These are phyloP conservation scores for Teunomyces atbi DNA, from an alignment of 805 yeast species.

Conservation along the genomic window DNA sequence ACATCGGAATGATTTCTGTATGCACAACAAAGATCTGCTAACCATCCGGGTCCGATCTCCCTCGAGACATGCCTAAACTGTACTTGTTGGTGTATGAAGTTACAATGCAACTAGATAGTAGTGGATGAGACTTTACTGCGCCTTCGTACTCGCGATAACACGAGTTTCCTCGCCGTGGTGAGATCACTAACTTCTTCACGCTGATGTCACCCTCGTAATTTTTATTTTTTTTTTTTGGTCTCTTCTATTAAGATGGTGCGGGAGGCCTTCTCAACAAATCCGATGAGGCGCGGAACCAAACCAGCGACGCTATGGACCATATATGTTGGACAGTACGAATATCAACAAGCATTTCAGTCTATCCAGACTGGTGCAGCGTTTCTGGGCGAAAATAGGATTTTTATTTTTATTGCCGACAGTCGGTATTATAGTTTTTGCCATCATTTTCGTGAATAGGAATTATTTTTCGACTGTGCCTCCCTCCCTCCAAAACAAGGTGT, in stretches of 20 bases:
- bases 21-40: neutral
- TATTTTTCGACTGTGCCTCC: constrained; percentile 5
- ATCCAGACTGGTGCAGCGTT: too few species aligned
- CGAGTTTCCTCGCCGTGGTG: neutral
- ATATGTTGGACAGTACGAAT: neutral
- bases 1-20: neutral
- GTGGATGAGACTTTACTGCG: neutral
- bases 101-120: too few species aligned
- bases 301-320: neutral
- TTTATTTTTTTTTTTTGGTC: neutral
- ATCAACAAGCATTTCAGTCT: too few species aligned
- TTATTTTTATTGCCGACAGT: neutral
- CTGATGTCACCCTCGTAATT: neutral
- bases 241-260: neutral
- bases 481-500: neutral
- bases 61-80: neutral
- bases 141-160: neutral
- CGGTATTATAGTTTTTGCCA: neutral
- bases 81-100: too few species aligned
- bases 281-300: neutral
- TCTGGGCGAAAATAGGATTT: neutral
- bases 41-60: neutral
- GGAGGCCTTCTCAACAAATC: neutral
- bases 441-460: neutral
- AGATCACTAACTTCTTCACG: neutral